Conservation (phyloP, 2,329 filamentous ascomycete genomes). For the Xylaria sp. region DNA sequence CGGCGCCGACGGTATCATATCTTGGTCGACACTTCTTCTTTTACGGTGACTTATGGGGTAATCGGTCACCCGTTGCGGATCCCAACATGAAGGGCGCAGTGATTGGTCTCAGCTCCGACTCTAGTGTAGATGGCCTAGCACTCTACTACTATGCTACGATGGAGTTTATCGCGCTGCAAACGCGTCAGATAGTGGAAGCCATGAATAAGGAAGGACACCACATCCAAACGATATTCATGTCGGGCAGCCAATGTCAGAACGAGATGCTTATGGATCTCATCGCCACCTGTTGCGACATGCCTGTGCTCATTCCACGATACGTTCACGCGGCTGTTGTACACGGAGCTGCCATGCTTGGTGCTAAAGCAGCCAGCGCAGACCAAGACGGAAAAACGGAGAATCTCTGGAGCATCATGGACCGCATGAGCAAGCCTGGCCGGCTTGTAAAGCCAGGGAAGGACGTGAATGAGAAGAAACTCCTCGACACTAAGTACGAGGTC, state of each 20-base stretch:
- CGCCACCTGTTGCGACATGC: slow-evolving; percentile 89
- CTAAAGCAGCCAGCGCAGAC: slow-evolving; percentile 91
- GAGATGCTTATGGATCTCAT: slow-evolving; percentile 90
- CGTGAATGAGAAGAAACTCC: slow-evolving; percentile 77
- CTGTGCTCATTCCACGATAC: slow-evolving; percentile 91
- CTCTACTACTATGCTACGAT: slow-evolving; percentile 95
- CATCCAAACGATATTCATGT: slow-evolving; percentile 98
- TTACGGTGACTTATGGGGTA: slow-evolving; percentile 97
- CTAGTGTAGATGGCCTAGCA: slow-evolving; percentile 85
- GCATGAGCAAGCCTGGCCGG: slow-evolving; percentile 93
- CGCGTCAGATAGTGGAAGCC: slow-evolving; percentile 90
- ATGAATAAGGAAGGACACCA: slow-evolving; percentile 93
- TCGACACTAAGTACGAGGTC: slow-evolving; percentile 92
- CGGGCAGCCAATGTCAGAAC: slow-evolving; percentile 97
- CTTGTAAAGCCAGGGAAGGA: slow-evolving; percentile 81
- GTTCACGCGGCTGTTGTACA: slow-evolving; percentile 96
- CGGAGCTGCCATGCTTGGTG: slow-evolving; percentile 97
- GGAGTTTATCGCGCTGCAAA: slow-evolving; percentile 98
- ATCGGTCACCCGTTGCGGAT: slow-evolving; percentile 93
- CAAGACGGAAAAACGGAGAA: slow-evolving; percentile 82
- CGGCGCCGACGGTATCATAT: slow-evolving; percentile 83
- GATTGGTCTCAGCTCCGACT: slow-evolving; percentile 87
- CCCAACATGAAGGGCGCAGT: slow-evolving; percentile 91
- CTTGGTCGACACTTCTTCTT: slow-evolving; percentile 96
- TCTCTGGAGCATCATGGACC: slow-evolving; percentile 96